Base-by-base conservation (phyloP, 768 basidiomycete genomes). In the Russula ochroleuca region DNA sequence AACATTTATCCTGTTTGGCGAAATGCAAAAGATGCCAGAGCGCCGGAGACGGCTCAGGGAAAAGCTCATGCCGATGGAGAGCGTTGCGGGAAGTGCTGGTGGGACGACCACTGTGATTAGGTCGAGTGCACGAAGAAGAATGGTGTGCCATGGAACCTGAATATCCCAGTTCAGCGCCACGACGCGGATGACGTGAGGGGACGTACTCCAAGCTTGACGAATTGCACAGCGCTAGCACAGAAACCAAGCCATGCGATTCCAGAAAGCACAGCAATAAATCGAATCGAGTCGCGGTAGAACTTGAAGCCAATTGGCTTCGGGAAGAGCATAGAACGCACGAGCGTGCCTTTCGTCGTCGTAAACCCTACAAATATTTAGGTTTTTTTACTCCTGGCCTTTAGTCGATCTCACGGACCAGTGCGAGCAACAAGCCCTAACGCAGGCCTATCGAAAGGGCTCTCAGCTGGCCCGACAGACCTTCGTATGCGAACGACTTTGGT, bases 271-370 rank as follows among this genome's bases (percentile, higher is more conserved):
- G 83, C 81, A 58, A 98, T 97, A 74, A 99, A 99, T 65, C 88
- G 79, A 35, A 91, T 85, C 1, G 92, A 92, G 74, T 94, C 92
- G 37, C 88, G 86, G 76, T 98, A 98, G 76, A 99, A 98, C 74
- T 97, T 97, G 84, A 99, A 99, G 0, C 94, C 96, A 66, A 97
- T 94, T 0, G 96, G 95, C 72, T 97, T 98, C 0, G 97, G 97
- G 77, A 95, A 99, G 17, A 99, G 79, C 96, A 99, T 99, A 0
- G 96, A 98, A 25, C 97, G 83, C 25, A 98, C 85, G 25, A 99
- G 78, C 0, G 96, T 90, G 19, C 97, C 97, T 75, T 98, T 98
- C 6, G 97, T 99, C 1, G 97, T 99, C 73, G 91, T 93, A 76
- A 98, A 98, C 1, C 92, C 89, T 87, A 55, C n/a, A 57, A 66